These are phyloP conservation scores for Boletus speciosus DNA, from an alignment of 768 basidiomycete species.

Conservation along the genomic window DNA sequence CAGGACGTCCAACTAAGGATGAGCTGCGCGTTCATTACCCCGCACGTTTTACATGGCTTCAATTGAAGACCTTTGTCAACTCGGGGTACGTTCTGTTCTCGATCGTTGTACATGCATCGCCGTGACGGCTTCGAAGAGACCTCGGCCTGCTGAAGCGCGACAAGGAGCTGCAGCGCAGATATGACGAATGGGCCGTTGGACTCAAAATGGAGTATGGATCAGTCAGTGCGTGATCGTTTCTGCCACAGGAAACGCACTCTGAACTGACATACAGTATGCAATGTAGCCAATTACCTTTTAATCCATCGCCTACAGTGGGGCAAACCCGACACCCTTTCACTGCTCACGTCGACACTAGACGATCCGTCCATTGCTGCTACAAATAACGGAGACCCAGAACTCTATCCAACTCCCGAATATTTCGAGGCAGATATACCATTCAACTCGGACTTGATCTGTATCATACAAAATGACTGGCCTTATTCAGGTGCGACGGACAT, in stretches of 20 bases:
- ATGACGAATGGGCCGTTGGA: constrained; percentile 53
- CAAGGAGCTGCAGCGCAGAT: constrained; percentile 62
- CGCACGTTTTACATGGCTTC: constrained; percentile 69
- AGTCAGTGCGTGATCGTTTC: constrained; percentile 44
- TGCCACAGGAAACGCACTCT: not conserved
- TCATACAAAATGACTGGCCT: constrained; percentile 85
- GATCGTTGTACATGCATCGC: not conserved
- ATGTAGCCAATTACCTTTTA: constrained; percentile 66
- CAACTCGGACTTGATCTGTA: constrained; percentile 51
- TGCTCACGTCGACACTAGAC: constrained; percentile 55
- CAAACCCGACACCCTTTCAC: constrained; percentile 57
- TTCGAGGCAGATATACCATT: constrained; percentile 62
- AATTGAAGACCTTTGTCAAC: constrained; percentile 74
- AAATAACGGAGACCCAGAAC: not conserved
- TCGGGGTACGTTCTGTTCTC: constrained; percentile 52
- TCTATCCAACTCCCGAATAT: constrained; percentile 41
- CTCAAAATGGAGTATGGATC: constrained; percentile 63
- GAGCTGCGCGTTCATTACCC: constrained; percentile 71
- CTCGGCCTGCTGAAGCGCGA: constrained; percentile 79
- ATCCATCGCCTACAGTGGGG: constrained; percentile 76
- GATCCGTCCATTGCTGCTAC: constrained; percentile 22
- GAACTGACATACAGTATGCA: not conserved
- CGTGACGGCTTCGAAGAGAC: constrained; percentile 46
- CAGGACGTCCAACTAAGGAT: constrained; percentile 65
- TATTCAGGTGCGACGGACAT: constrained; percentile 59